phyloP scores from a whole-genome alignment of 1,284 basidiomycete species.

The Cutaneotrichosporon cavernicola region DNA sequence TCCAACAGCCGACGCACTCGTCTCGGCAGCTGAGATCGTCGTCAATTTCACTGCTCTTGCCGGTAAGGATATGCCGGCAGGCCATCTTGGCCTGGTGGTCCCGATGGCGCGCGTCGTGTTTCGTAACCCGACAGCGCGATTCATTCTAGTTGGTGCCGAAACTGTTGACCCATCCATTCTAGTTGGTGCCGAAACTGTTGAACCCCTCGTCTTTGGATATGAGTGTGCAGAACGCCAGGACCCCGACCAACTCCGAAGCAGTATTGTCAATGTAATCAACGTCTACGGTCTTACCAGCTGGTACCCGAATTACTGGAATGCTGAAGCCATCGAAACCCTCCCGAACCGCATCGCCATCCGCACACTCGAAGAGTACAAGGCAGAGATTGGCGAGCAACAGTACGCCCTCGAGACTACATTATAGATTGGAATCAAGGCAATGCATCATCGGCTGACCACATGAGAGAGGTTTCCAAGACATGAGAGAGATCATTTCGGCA shows the following conservation, averaged over 20 bases:
- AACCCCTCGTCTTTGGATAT: neutral
- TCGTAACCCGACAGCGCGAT: neutral
- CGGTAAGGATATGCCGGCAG: neutral
- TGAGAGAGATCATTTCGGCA: neutral
- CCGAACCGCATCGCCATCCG: neutral
- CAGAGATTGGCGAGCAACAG: neutral
- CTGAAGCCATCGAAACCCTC: neutral
- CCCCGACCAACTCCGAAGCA: neutral
- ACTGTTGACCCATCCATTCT: neutral
- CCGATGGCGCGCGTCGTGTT: neutral
- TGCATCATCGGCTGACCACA: neutral
- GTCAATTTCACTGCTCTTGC: conserved; percentile 1
- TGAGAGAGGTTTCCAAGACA: neutral
- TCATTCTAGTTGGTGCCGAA: neutral
- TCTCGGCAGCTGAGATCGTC: conserved; percentile 17
- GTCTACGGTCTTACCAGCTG: conserved; percentile 4
- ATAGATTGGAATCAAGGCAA: neutral
- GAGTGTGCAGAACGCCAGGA: neutral
- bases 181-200: neutral
- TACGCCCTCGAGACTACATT: neutral
- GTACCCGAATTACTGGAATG: conserved; percentile 4
- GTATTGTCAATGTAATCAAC: neutral
- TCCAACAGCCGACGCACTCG: neutral
- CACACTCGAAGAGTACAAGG: conserved; percentile 6
- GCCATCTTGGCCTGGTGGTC: neutral